A percentile compares a stretch with the other conserved stretches of the same genome.
Conservation (phyloP, 2,329 filamentous ascomycete genomes). For the Monilinia laxa region DNA sequence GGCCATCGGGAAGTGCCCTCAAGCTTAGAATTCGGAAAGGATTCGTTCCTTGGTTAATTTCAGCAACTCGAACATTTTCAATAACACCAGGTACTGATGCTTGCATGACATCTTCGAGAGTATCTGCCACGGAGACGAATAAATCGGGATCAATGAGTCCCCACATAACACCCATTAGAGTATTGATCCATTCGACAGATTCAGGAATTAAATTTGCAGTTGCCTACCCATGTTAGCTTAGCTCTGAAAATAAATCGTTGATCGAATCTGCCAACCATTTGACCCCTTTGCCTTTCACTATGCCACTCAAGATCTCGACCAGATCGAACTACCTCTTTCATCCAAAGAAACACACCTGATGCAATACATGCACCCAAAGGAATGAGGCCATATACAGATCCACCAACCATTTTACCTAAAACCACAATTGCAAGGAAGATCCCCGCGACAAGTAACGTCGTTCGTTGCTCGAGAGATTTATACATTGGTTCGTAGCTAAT, state of each 20-base stretch:
- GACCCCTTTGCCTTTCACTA: constrained; percentile 79
- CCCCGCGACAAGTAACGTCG: constrained; percentile 65
- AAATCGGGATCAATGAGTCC: constrained; percentile 92
- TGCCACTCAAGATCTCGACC: constrained; percentile 85
- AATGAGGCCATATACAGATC: constrained; percentile 71
- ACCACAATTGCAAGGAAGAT: constrained; percentile 74
- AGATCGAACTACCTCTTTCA: constrained; percentile 79
- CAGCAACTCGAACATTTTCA: constrained; percentile 90
- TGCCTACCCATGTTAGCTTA: constrained; percentile 46
- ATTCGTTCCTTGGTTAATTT: constrained; percentile 92
- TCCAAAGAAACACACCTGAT: constrained; percentile 83
- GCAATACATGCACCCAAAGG: constrained; percentile 69
- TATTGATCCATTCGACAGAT: constrained; percentile 96
- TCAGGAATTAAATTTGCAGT: constrained; percentile 88
- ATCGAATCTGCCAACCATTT: constrained; percentile 55
- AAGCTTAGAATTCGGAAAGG: constrained; percentile 85
- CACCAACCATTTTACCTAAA: constrained; percentile 77
- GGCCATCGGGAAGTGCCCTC: constrained; percentile 77
- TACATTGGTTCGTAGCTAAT: constrained; percentile 91
- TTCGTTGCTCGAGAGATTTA: constrained; percentile 69
- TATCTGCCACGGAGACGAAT: constrained; percentile 88
- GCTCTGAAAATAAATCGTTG: too few species aligned
- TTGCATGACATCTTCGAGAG: constrained; percentile 93
- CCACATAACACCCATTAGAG: constrained; percentile 80
- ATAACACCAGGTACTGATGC: constrained; percentile 88